Base-by-base conservation (phyloP, 352 stramenopile species). In the Pythium graminicola region DNA sequence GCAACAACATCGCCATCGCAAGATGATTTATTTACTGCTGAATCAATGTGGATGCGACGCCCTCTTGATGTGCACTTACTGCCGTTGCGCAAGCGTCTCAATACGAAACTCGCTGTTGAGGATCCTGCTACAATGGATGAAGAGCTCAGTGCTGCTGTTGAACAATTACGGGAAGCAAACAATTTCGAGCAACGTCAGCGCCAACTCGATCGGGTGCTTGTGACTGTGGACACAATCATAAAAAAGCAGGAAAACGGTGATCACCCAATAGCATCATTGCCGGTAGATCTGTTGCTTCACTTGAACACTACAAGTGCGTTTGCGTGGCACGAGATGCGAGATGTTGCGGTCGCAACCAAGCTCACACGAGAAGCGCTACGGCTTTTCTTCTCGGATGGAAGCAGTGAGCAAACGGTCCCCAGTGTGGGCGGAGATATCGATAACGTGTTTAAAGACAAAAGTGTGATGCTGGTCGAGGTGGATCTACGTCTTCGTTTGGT, bases 141-240 rank as follows among this genome's bases (percentile, higher is more conserved):
- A 19, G 57, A 72, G 62, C 68, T 91, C 1, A 50, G 76, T 8
- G 54, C 70, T 0, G 60, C 89, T 26, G 29, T 96, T 5, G 86
- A 95, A 46, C 81, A 93, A 40, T 57, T 86, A 4, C 80, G 81
- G 53, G 83, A 90, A 8, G 62, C 51, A 16, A 85, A 84, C 26
- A 80, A 93, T 24, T 39, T 20, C 2, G 50, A 64, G 0, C 67
- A 72, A 19, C 64, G 72, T 20, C 36, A 44, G 29, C 46, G 41
- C 14, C 61, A 51, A 13, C 29, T 80, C 13, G 39, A 50, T 17
- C 57, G 57, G 0, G 65, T 66, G 23, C 38, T 76, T 1, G 8
- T 5, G 9, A 24, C 41, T 1, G 9, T 65, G 9, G 41, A 52
- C 1, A 23, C 17, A 4, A 43, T 39, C 3, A 10, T 42, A 1